Conservation (phyloP, 73 alveolate genomes). For the Paramecium primaurelia region DNA sequence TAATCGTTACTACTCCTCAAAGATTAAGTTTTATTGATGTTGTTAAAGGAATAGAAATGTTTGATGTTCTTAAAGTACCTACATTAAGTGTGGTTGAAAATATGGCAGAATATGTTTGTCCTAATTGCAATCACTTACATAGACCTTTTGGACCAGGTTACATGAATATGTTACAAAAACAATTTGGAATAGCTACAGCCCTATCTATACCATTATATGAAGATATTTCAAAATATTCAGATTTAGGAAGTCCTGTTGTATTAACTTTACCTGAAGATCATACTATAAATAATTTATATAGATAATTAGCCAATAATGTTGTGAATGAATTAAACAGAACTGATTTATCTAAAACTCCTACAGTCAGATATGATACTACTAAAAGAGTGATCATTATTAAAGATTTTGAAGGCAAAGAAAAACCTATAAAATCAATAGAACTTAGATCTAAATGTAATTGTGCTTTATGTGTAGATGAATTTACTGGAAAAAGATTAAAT, state of each 20-base stretch:
- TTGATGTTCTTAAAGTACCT: constrained; percentile 85
- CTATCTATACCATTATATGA: constrained; percentile 74
- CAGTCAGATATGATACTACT: constrained; percentile 51
- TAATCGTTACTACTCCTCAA: constrained; percentile 94
- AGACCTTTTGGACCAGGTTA: constrained; percentile 86
- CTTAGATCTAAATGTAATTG: constrained; percentile 80
- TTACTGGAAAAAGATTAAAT: constrained; percentile 69
- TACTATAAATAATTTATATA: constrained; percentile 66
- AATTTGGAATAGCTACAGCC: constrained; percentile 84
- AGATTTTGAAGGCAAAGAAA: constrained; percentile 45
- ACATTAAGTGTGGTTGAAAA: constrained; percentile 87
- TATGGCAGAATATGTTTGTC: constrained; percentile 76
- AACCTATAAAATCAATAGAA: constrained; percentile 66
- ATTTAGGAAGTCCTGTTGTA: constrained; percentile 84
- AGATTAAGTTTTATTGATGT: constrained; percentile 87
- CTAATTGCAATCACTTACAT: constrained; percentile 74
- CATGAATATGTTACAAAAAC: constrained; percentile 67
- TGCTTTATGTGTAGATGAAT: constrained; percentile 86
- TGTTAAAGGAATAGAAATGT: constrained; percentile 87
- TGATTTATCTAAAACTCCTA: neutral
- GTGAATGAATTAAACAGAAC: constrained; percentile 58
- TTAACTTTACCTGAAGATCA: constrained; percentile 78
- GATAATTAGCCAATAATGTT: constrained; percentile 68
- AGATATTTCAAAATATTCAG: constrained; percentile 74
- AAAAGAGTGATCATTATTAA: constrained; percentile 16